Evolutionary conservation across 2,329 filamentous ascomycete species (phyloP).

Genomic region (Aurifilum marmelostoma): DNA sequence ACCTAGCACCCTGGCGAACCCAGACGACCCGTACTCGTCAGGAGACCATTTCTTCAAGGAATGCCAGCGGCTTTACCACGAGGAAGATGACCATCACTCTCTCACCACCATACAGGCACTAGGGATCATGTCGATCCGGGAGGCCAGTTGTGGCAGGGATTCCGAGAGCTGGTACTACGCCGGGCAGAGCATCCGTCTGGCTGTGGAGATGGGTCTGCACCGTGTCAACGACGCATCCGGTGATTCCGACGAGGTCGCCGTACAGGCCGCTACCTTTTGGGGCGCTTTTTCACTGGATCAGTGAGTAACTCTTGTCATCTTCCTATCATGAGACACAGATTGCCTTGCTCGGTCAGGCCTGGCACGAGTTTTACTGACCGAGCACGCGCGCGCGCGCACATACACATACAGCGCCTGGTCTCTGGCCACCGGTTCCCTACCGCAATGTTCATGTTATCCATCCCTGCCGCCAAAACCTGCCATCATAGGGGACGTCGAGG

Average conservation of each 20-base stretch:
- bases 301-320: slow-evolving; percentile 47
- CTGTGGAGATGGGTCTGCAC: slow-evolving; percentile 73
- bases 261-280: slow-evolving; percentile 64
- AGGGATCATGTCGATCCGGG: slow-evolving; percentile 75
- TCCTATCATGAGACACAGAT: background rate
- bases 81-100: slow-evolving; percentile 61
- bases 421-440: slow-evolving; percentile 63
- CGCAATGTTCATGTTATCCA: slow-evolving; percentile 61
- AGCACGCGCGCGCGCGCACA: too few relatives aligned
- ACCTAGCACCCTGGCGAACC: slow-evolving; percentile 64
- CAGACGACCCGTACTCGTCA: slow-evolving; percentile 64
- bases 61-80: slow-evolving; percentile 61
- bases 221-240: slow-evolving; percentile 46
- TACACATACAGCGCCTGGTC: slow-evolving; percentile 59
- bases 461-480: slow-evolving; percentile 62
- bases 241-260: slow-evolving; percentile 60
- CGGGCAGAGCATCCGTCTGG: slow-evolving; percentile 72
- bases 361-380: background rate
- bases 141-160: slow-evolving; percentile 73
- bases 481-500: slow-evolving; percentile 63
- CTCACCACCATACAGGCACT: slow-evolving; percentile 76
- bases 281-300: slow-evolving; percentile 66
- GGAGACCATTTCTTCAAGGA: slow-evolving; percentile 78
- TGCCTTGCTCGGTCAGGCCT: too few relatives aligned
- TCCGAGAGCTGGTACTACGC: slow-evolving; percentile 74